These are phyloP conservation scores for Cercospora zeina DNA, from an alignment of 2,329 filamentous ascomycete genomes.

Conservation along the genomic window DNA sequence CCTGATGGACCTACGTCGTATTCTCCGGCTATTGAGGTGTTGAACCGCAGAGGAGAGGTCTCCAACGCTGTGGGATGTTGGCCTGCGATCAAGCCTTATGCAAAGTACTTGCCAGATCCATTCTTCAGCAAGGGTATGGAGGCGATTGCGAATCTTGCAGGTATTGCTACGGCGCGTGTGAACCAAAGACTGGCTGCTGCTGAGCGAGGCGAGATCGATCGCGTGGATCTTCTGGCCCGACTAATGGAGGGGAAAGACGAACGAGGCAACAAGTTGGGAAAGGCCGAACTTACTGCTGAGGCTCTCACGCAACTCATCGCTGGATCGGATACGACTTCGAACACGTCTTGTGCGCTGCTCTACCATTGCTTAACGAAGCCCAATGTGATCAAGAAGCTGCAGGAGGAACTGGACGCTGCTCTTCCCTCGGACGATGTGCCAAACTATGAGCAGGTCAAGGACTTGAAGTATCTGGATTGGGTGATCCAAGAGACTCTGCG, in stretches of 20 bases:
- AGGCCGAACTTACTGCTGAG: constrained; percentile 82
- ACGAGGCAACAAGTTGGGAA: constrained; percentile 70
- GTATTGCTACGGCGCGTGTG: constrained; percentile 83
- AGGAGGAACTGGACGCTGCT: constrained; percentile 70
- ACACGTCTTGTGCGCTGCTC: constrained; percentile 78
- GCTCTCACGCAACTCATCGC: constrained; percentile 86
- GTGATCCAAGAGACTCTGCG: constrained; percentile 84
- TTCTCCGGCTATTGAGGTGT: constrained; percentile 71
- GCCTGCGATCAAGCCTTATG: constrained; percentile 74
- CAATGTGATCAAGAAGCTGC: constrained; percentile 69
- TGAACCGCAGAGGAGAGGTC: constrained; percentile 86
- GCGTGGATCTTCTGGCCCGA: constrained; percentile 77
- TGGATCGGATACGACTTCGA: constrained; percentile 73
- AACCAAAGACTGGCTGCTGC: constrained; percentile 70
- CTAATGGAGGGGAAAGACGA: constrained; percentile 86
- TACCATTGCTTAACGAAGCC: constrained; percentile 73
- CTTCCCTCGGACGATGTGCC: constrained; percentile 66
- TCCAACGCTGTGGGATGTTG: constrained; percentile 72
- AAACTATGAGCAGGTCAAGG: constrained; percentile 68
- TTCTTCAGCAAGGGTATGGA: constrained; percentile 42
- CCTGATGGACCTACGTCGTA: constrained; percentile 36
- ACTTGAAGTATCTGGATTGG: constrained; percentile 72
- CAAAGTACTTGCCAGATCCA: constrained; percentile 63
- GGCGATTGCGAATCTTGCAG: constrained; percentile 70
- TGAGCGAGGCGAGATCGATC: constrained; percentile 55